Evolutionary conservation across 805 yeast species (phyloP), one percentile per base, ranked within the genome.

Genomic region (Blastobotrys peoriensis): DNA sequence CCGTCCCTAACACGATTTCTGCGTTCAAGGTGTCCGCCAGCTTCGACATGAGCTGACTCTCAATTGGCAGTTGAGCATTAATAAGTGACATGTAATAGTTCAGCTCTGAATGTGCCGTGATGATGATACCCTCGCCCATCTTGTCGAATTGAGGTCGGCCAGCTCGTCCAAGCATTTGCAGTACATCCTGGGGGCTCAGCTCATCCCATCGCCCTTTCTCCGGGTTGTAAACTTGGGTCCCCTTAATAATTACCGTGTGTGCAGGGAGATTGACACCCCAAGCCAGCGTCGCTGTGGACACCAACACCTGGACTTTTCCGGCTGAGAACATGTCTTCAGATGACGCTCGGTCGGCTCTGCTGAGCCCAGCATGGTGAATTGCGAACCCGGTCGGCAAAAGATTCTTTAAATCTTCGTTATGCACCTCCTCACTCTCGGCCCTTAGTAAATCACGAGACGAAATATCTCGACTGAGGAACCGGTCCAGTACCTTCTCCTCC

Each of bases 241-340:
- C 98, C 57, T 86, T 86, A 50, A 88, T 85, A 21, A 88, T 81
- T 23, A 88, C 97, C 0, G 96, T 86, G 58, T 89, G 96, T 0
- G 96, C 96, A 2, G 97, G 97, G 45, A 88, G 70, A 60, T 88
- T 88, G 25, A 88, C 96, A 73, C 97, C 97, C 97, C 97, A 88
- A 0, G 97, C 96, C 48, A 88, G 73, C 0, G 97, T 88, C 0
- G 96, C 95, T 2, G 97, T 88, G 0, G 94, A 86, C 1, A 89
- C 89, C 45, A 88, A 68, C 0, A 88, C 84, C 54, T 80, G 83
- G n/a, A 86, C 65, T 48, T 84, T 79, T 2, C 96, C 95, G 52
- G 82, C 93, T 1, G 95, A 93, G 67, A 88, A 88, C 34, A 86
- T 66, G 58, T 86, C 95, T 62, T 88, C 97, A 0, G 88, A 79